Base-by-base conservation (phyloP, 257 asterid species). In the Scutellaria baicalensis region DNA sequence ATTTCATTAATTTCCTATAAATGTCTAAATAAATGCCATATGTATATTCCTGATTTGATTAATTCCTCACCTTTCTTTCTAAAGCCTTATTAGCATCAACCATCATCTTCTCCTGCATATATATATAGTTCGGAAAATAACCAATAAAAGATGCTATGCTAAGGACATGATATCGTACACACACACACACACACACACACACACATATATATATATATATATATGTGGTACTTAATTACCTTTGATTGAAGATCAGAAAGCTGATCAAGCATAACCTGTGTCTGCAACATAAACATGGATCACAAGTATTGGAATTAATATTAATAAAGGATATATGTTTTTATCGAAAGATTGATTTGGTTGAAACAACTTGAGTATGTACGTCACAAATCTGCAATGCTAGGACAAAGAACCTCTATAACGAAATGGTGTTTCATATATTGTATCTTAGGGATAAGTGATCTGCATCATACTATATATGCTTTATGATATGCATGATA, bases 221-320 rank as follows among this genome's bases (percentile, higher is more conserved):
- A 14, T 27, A 0, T 4, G 58, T 10, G 36, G 56, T n/a, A n/a
- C n/a, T n/a, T n/a, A n/a, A n/a, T 43, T 83, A 92, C 98, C 98
- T 93, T 90, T 39, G 90, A 74, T 76, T 90, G 95, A 80, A 93
- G 97, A 81, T 93, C 98, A 69, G 95, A 73, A 18, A 93, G 97
- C 82, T 88, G 90, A 78, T 93, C 98, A 9, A 93, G 88, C 96
- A 93, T 88, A 43, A 70, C 77, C 70, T 90, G 98, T 52, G 97
- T 90, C 98, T 93, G 90, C 75, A 75, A 4, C 39, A 59, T 3
- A 18, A 66, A 65, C 49, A n/a, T 21, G 68, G 12, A 75, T 27
- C 33, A 54, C 13, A 61, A 55, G 55, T n/a, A 48, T 6, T 18
- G 12, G 52, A 21, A 52, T 70, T 17, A 17, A 27, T 40, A 27